Base-by-base conservation (phyloP, 257 asterid genomes). In the Penstemon eatonii region DNA sequence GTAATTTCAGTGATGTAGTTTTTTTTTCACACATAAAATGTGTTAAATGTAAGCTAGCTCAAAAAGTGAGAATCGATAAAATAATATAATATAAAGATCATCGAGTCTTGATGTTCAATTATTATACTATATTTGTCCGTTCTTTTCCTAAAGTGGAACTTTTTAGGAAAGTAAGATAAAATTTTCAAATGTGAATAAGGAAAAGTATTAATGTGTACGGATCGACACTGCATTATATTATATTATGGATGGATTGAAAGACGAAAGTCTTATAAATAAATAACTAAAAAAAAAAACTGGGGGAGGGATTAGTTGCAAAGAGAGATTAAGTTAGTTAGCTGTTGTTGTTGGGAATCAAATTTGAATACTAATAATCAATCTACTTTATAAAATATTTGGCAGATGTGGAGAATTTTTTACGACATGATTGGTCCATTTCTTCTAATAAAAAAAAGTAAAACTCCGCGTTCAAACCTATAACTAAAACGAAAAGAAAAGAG, bases 401-500 rank as follows among this genome's bases (percentile, higher is more conserved):
- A 66, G 67, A 41, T 43, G 69, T 19, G 70, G 63, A n/a, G 47
- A 15, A 60, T 37, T 37, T 37, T 38, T 42, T 25, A 38, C 69
- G 82, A 67, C 37, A 73, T 15, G 18, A 15, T 78, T 72, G 85
- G 89, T 70, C 83, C 81, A 76, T 72, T 82, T 19, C 51, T 50
- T 77, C 80, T 77, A 76, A 77, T 61, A 54, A 15, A 15, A 6
- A 52, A 78, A 78, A 51, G 50, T 56, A 8, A 67, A 78, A 65
- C 12, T 76, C 95, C 88, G 95, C 90, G 94, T 90, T 73, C 42
- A 47, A 63, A 37, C 85, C 84, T 75, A 83, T 69, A n/a, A n/a
- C n/a, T n/a, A 75, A 49, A 56, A 60, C 49, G 3, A 8, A 50
- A 72, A n/a, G n/a, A n/a, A 45, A 79, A 66, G 42, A 65, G 40